Percentiles rank a stretch among this genome's conserved stretches.
Evolutionary conservation across 2,329 filamentous ascomycete genomes (phyloP).

Genomic region (Clonostachys sp.): DNA sequence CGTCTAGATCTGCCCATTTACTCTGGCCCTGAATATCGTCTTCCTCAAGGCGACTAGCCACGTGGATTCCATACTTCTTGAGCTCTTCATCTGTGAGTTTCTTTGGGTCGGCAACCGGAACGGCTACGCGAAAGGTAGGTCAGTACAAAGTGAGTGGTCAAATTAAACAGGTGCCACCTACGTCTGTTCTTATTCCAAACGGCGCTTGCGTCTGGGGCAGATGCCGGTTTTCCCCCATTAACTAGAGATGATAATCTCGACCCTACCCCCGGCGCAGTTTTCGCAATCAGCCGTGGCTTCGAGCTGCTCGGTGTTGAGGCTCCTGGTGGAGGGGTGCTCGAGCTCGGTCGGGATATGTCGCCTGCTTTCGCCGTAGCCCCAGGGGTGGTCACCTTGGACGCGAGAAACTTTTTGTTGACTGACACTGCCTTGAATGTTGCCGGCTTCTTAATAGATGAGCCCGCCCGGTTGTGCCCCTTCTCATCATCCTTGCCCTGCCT

Average conservation of each 20-base stretch:
- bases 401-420: constrained; percentile 78
- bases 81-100: constrained; percentile 85
- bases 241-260: constrained; percentile 30
- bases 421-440: constrained; percentile 80
- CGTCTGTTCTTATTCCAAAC: constrained; percentile 91
- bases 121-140: constrained; percentile 32
- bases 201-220: constrained; percentile 65
- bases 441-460: constrained; percentile 66
- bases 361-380: constrained; percentile 40
- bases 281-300: constrained; percentile 71
- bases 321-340: constrained; percentile 39
- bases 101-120: constrained; percentile 66
- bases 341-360: constrained; percentile 43
- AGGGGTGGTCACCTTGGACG: constrained; percentile 56
- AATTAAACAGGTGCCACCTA: constrained; percentile 32
- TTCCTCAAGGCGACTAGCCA: constrained; percentile 72
- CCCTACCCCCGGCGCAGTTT: constrained; percentile 57
- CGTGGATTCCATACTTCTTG: constrained; percentile 81
- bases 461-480: constrained; percentile 53
- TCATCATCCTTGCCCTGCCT: constrained; percentile 48
- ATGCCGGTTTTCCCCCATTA: constrained; percentile 54
- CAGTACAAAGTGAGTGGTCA: background rate
- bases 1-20: constrained; percentile 88
- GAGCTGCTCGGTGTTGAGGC: constrained; percentile 44
- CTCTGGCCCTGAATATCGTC: constrained; percentile 71